These are phyloP conservation scores for Garcia nutans DNA, from an alignment of 345 rosid genomes.

Conservation along the genomic window DNA sequence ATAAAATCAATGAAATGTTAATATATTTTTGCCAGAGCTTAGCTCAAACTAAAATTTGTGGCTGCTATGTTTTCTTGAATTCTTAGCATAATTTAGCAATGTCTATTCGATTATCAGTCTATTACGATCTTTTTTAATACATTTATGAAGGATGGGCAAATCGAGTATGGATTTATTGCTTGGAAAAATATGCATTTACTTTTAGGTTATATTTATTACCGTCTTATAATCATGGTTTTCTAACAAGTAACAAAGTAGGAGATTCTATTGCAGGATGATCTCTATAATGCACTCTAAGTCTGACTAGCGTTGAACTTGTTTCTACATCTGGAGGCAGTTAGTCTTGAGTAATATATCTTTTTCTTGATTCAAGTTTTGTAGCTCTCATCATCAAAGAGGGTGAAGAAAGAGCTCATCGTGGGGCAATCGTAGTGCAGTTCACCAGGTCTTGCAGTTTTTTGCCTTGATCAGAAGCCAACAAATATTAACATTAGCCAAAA, in stretches of 20 bases:
- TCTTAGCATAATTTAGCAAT: too few species aligned
- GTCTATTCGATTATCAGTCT: background rate
- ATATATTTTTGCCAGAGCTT: background rate
- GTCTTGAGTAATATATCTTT: background rate
- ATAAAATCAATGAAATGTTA: background rate
- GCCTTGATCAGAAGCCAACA: slow-evolving; percentile 33
- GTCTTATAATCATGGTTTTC: too few species aligned
- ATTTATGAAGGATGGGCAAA: too few species aligned
- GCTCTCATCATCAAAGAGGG: slow-evolving; percentile 34
- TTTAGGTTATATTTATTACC: too few species aligned
- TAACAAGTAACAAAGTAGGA: too few species aligned
- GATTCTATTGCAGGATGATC: background rate
- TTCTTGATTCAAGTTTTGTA: background rate
- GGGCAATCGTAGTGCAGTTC: slow-evolving; percentile 55
- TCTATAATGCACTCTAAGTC: too few species aligned
- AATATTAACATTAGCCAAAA: background rate
- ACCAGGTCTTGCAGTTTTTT: slow-evolving; percentile 44
- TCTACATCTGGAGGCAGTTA: background rate
- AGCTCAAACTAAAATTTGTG: too few species aligned
- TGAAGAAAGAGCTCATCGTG: slow-evolving; percentile 50
- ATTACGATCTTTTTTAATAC: too few species aligned
- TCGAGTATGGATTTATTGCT: too few species aligned
- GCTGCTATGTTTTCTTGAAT: too few species aligned
- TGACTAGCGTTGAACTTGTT: too few species aligned
- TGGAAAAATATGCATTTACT: too few species aligned